Conservation (phyloP, 306 rosid species). For the Cucurbita ficifolia region DNA sequence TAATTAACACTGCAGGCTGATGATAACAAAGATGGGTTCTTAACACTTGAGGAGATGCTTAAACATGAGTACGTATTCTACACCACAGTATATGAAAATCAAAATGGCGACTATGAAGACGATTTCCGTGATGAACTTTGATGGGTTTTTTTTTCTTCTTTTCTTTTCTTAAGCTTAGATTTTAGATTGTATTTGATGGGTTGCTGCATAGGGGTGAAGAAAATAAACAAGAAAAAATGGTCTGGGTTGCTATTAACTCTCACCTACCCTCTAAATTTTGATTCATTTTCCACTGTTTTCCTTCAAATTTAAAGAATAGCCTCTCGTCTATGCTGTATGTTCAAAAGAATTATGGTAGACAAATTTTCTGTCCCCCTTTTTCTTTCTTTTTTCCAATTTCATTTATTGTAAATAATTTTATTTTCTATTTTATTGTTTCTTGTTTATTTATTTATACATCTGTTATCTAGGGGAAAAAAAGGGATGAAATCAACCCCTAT, state of each 20-base stretch:
- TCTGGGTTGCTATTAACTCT: not conserved
- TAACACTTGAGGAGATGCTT: slow-evolving; percentile 57
- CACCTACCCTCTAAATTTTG: not conserved
- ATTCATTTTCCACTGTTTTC: not conserved
- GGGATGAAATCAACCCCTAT: not conserved
- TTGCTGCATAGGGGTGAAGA: not conserved
- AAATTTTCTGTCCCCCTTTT: not conserved
- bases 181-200: not conserved
- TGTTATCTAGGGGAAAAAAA: no score
- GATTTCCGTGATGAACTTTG: slow-evolving; percentile 28
- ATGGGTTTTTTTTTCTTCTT: not conserved
- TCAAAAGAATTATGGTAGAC: not conserved
- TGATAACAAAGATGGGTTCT: slow-evolving; percentile 35
- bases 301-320: not conserved
- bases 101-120: not conserved
- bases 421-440: not conserved
- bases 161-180: not conserved
- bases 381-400: not conserved
- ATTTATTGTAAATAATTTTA: not conserved
- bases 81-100: slow-evolving; percentile 14
- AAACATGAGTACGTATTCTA: slow-evolving; percentile 42
- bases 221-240: not conserved
- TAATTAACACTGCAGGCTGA: slow-evolving; percentile 40
- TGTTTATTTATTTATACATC: no score
- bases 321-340: not conserved